These are phyloP conservation scores for Xanthoparmelia taractica DNA, from an alignment of 495 filamentous ascomycete species.

Conservation along the genomic window DNA sequence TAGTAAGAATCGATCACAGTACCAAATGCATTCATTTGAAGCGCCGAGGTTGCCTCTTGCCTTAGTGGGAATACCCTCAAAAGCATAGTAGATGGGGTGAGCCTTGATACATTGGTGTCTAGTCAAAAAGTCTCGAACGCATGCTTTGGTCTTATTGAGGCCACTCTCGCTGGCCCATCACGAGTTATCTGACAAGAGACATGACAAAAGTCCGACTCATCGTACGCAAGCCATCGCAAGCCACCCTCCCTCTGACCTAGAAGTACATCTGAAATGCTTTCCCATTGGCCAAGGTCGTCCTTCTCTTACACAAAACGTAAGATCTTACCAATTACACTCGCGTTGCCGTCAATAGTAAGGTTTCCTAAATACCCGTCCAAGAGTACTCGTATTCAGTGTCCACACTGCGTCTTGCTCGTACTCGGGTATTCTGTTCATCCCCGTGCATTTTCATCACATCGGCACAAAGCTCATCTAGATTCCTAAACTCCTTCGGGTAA, in stretches of 20 bases:
- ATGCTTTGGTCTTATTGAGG: background rate
- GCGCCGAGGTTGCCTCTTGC: background rate
- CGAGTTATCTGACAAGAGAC: background rate
- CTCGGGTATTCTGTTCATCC: background rate
- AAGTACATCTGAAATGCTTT: background rate
- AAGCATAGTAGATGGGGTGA: background rate
- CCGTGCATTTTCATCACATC: background rate
- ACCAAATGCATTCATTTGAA: background rate
- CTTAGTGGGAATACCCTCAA: background rate
- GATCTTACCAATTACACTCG: background rate
- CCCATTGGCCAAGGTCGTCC: background rate
- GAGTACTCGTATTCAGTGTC: background rate
- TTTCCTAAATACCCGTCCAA: background rate
- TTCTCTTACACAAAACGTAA: background rate
- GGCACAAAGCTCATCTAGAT: background rate
- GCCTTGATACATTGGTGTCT: background rate
- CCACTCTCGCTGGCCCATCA: background rate
- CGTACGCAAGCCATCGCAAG: background rate
- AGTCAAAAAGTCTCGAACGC: background rate
- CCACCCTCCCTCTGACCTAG: background rate
- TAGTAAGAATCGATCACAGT: background rate
- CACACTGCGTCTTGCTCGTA: background rate
- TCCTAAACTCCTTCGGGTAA: background rate
- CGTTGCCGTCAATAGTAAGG: background rate
- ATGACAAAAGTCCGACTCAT: background rate